Conservation (phyloP, 1,284 basidiomycete species). For the Moesziomyces parantarcticus region DNA sequence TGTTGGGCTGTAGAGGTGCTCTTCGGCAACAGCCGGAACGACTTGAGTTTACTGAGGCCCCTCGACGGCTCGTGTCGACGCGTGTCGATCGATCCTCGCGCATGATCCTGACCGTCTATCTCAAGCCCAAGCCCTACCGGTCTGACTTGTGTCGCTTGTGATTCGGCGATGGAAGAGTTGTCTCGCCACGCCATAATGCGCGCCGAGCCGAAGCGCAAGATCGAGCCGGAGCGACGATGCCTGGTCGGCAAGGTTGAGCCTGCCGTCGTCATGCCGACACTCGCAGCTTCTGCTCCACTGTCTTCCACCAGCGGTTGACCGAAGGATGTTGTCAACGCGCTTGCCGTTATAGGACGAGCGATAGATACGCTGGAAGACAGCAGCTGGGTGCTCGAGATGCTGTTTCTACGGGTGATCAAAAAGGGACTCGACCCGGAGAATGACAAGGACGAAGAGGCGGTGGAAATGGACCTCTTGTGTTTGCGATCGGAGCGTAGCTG, state of each 20-base stretch:
- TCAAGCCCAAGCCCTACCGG: slow-evolving; percentile 17
- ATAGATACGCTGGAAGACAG: background rate
- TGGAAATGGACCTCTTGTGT: slow-evolving; percentile 21
- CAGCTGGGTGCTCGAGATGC: slow-evolving; percentile 11
- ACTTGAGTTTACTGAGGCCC: slow-evolving; percentile 15
- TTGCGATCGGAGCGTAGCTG: background rate
- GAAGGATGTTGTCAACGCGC: background rate
- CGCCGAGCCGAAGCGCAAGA: slow-evolving; percentile 20
- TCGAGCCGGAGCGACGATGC: slow-evolving; percentile 33
- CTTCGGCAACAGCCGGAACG: slow-evolving; percentile 15
- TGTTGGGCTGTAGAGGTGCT: background rate
- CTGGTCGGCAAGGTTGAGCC: background rate
- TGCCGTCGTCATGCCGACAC: background rate
- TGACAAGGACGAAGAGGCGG: slow-evolving; percentile 24
- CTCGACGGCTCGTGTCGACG: slow-evolving; percentile 3
- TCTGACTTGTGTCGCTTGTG: background rate
- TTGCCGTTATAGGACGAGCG: background rate
- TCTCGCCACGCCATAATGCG: slow-evolving; percentile 27
- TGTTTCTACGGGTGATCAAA: slow-evolving; percentile 7
- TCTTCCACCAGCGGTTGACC: background rate
- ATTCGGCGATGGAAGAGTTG: background rate
- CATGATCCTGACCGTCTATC: slow-evolving; percentile 1
- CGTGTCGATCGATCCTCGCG: background rate
- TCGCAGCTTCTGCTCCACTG: background rate
- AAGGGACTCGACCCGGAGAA: slow-evolving; percentile 2